Evolutionary conservation across 495 filamentous ascomycete species (phyloP).

Genomic region (Daldinia caldariorum): DNA sequence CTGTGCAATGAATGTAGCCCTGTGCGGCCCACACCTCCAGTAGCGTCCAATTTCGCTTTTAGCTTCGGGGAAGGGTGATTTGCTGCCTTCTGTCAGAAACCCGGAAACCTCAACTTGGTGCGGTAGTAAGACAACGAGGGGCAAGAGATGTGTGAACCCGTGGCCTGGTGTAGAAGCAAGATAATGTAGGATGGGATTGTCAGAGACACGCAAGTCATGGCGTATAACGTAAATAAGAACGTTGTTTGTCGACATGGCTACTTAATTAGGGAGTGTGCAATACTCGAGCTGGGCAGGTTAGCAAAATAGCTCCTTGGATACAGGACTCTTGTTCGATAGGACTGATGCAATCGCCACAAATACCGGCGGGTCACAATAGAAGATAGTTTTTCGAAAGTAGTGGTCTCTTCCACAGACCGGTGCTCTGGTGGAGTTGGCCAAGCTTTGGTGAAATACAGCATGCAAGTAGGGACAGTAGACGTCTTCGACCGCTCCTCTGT

Average conservation of each 20-base stretch:
- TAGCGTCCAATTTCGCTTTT: conserved; percentile 65
- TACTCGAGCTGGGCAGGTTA: conserved; percentile 2
- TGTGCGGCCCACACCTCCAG: conserved; percentile 74
- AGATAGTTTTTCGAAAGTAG: conserved; percentile 9
- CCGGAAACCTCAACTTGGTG: conserved; percentile 76
- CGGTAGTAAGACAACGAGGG: conserved; percentile 70
- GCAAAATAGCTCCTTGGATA: background rate
- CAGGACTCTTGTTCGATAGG: conserved; percentile 11
- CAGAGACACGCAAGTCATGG: conserved; percentile 71
- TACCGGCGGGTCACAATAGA: background rate
- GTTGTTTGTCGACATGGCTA: conserved; percentile 50
- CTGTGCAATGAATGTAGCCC: conserved; percentile 73
- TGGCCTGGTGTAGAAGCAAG: conserved; percentile 57
- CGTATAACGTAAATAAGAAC: conserved; percentile 71
- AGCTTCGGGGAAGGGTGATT: conserved; percentile 68
- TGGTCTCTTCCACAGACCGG: conserved; percentile 1
- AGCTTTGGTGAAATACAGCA: conserved; percentile 29
- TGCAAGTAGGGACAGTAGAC: conserved; percentile 22
- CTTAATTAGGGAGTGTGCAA: background rate
- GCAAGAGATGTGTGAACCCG: conserved; percentile 71
- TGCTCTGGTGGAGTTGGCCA: conserved; percentile 27
- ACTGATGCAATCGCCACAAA: background rate
- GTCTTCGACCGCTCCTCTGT: conserved; percentile 30
- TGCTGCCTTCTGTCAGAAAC: conserved; percentile 58
- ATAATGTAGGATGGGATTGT: conserved; percentile 72